Conservation (phyloP, 73 alveolate species). For the Symbiodinium pilosum region DNA sequence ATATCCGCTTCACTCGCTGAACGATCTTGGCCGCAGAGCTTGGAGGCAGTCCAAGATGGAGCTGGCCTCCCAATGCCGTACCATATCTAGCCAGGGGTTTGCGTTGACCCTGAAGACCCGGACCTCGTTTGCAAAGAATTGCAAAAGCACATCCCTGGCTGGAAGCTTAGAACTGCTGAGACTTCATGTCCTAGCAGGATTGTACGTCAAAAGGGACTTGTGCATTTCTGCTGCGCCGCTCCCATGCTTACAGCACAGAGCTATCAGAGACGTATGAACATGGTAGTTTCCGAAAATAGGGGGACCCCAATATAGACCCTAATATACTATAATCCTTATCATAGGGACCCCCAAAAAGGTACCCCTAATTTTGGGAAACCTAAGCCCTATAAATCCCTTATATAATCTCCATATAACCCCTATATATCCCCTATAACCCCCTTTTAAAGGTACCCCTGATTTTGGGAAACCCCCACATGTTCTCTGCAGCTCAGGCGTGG, state of each 20-base stretch:
- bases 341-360: too few species aligned
- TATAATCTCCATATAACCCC: too few species aligned
- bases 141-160: neutral
- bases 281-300: too few species aligned
- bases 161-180: neutral
- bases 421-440: too few species aligned
- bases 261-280: too few species aligned
- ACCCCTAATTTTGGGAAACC: too few species aligned
- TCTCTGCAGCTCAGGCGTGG: slow-evolving; percentile 51
- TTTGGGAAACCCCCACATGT: neutral
- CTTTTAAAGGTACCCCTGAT: too few species aligned
- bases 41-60: slow-evolving; percentile 12
- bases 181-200: neutral
- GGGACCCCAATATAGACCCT: too few species aligned
- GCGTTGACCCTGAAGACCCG: neutral
- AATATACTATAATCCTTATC: too few species aligned
- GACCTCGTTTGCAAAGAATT: neutral
- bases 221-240: too few species aligned
- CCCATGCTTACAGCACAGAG: too few species aligned
- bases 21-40: neutral
- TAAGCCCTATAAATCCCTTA: too few species aligned
- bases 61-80: neutral
- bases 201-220: neutral
- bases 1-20: neutral
- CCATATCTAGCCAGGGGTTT: neutral